Evolutionary conservation across 345 rosid species (phyloP).

Genomic region (Gossypium ekmanianum): DNA sequence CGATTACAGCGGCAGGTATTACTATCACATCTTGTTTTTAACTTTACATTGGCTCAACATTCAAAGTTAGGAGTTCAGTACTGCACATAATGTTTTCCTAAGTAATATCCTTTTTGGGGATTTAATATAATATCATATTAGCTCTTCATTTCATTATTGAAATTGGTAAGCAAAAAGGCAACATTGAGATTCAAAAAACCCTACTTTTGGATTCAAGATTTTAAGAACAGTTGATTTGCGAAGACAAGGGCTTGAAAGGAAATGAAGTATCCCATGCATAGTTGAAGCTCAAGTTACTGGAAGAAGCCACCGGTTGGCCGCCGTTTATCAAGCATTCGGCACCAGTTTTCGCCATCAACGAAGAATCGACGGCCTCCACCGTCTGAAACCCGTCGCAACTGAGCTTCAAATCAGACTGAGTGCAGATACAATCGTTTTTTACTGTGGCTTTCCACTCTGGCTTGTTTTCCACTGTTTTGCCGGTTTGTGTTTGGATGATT

Average conservation of each 20-base stretch:
- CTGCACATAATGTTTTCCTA: too few relatives aligned
- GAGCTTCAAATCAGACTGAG: neutral
- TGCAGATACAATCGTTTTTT: neutral
- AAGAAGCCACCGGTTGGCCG: neutral
- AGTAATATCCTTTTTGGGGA: too few relatives aligned
- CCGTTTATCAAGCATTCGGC: neutral
- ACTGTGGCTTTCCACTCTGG: neutral
- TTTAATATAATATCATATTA: too few relatives aligned
- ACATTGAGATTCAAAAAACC: neutral
- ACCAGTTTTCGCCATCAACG: neutral
- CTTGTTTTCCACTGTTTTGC: neutral
- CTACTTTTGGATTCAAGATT: neutral
- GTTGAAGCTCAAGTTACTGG: neutral
- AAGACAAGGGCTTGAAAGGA: neutral
- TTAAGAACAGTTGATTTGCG: neutral
- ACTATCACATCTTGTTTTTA: too few relatives aligned
- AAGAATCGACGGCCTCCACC: neutral
- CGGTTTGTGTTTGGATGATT: neutral
- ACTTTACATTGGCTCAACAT: too few relatives aligned
- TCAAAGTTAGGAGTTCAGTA: too few relatives aligned
- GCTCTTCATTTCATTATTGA: neutral
- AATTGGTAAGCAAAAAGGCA: too few relatives aligned
- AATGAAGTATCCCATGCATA: constrained; percentile 8
- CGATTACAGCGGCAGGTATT: too few relatives aligned
- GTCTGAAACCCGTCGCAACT: constrained; percentile 7